Evolutionary conservation across 2,329 filamentous ascomycete genomes (phyloP).

Genomic region (Monilinia polystroma): DNA sequence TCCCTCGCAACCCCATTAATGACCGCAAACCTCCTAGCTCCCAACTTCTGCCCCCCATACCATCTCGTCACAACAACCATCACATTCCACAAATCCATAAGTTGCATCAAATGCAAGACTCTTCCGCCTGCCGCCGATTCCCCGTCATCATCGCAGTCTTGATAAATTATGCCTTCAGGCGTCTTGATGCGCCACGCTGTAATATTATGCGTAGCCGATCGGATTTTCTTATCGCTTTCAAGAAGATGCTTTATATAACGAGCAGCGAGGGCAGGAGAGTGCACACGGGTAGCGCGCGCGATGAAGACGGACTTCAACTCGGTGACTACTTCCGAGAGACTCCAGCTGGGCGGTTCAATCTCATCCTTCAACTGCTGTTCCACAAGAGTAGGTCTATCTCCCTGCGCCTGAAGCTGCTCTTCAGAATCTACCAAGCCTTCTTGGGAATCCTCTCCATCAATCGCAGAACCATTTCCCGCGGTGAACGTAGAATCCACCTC

Average conservation of each 20-base stretch:
- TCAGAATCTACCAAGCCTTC: background rate
- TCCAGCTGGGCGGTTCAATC: constrained; percentile 57
- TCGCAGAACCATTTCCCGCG: background rate
- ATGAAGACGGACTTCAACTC: constrained; percentile 90
- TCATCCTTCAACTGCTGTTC: constrained; percentile 28
- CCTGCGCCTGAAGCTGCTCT: background rate
- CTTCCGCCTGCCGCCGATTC: constrained; percentile 88
- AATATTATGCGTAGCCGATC: constrained; percentile 92
- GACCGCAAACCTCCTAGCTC: constrained; percentile 83
- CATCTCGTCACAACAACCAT: constrained; percentile 92
- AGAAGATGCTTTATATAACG: constrained; percentile 72
- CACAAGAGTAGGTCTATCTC: background rate
- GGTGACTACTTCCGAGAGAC: constrained; percentile 67
- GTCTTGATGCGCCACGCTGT: constrained; percentile 84
- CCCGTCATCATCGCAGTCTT: constrained; percentile 95
- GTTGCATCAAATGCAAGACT: constrained; percentile 84
- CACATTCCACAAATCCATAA: constrained; percentile 91
- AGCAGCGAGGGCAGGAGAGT: constrained; percentile 68
- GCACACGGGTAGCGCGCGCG: constrained; percentile 70
- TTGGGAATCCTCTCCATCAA: background rate
- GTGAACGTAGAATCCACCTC: constrained; percentile 48
- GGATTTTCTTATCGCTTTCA: constrained; percentile 77
- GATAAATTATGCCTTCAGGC: constrained; percentile 55
- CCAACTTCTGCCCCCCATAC: constrained; percentile 90
- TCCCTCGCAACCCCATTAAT: constrained; percentile 88